Evolutionary conservation across 306 rosid species (phyloP), one percentile per base, ranked within the genome.

Genomic region (Pyrus bretschneideri): DNA sequence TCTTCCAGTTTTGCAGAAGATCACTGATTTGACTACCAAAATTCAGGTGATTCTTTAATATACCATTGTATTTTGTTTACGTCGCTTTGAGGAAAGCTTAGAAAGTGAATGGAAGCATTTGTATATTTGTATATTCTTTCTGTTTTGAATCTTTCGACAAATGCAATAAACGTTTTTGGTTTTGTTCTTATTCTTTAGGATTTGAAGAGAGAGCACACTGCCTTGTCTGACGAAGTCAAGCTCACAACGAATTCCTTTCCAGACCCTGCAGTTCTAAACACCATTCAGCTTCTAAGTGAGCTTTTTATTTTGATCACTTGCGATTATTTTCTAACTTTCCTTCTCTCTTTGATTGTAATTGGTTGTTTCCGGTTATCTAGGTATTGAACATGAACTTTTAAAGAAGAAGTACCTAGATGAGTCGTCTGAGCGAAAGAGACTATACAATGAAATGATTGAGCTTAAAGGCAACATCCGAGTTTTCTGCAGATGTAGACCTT

Each of bases 401-500:
- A 92, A 89, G 89, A 89, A 81, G 76, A 92, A 92, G 84, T 91
- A 88, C 83, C 80, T 87, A 33, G 80, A 74, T 46, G 99, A 95
- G 81, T 85, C 86, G 52, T 58, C 85, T 27, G 98, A 95, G 83
- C 87, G 99, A 22, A 92, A 83, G 83, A 86, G 84, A 60, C 91
- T 92, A 68, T 91, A 91, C 81, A 95, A 95, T 81, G 99, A 95
- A 90, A 84, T 92, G 10, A 89, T 95, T 74, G 99, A 95, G 88
- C 85, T 92, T 45, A 92, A 83, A 84, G 99, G 99, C 42, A 95
- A 92, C 65, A 95, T 95, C 57, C 86, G 98, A 81, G 97, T 95
- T 74, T 95, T 89, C 85, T 95, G 97, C 89, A 88, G 99, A 91
- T 92, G 98, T 69, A 87, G 97, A 81, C 99, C 99, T 14, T 71